Evolutionary conservation across 2,329 filamentous ascomycete species (phyloP).

Genomic region (Colletotrichum phormii): DNA sequence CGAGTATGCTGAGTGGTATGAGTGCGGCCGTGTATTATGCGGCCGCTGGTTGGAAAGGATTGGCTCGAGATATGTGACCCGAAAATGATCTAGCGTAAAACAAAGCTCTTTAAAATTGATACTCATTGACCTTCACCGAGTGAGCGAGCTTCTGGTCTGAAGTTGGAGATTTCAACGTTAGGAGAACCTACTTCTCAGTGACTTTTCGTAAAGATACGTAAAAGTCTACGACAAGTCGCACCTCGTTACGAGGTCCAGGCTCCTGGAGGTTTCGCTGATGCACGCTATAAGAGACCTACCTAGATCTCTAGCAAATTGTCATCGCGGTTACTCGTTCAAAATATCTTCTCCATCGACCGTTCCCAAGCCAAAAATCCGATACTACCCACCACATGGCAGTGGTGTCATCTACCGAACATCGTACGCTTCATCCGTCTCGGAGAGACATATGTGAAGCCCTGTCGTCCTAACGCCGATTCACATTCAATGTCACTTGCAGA

Average conservation of each 20-base stretch:
- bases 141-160: neutral
- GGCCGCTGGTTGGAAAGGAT: neutral
- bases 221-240: too few species aligned
- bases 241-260: too few species aligned
- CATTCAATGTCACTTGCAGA: neutral
- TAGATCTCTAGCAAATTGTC: neutral
- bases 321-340: neutral
- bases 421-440: neutral
- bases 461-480: neutral
- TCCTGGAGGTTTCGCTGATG: neutral
- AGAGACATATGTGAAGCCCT: neutral
- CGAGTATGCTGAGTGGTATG: neutral
- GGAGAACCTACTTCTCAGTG: neutral
- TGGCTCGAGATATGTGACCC: neutral
- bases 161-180: neutral
- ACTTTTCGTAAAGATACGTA: too few species aligned
- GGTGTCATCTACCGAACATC: neutral
- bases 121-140: neutral
- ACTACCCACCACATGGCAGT: neutral
- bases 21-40: neutral
- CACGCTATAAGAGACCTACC: too few species aligned
- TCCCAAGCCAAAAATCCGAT: neutral
- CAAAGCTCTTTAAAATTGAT: neutral
- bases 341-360: neutral
- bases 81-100: neutral